Base-by-base conservation (phyloP, 768 basidiomycete species). In the Phylloporus rhodoxanthus region DNA sequence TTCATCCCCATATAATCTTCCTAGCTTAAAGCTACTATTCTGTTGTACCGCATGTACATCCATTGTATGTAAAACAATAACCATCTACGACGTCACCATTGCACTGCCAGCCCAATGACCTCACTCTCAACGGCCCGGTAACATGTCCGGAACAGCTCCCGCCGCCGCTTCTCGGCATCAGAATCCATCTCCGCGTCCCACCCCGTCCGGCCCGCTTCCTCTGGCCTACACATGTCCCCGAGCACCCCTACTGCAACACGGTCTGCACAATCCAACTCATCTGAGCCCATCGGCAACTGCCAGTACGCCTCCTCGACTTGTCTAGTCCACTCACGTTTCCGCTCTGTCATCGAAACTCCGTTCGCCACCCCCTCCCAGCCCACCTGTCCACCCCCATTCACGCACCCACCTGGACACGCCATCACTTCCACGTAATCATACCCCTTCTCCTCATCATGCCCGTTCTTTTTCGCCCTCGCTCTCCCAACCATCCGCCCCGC, bases 391-490 rank as follows among this genome's bases (percentile, higher is more conserved):
- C 95, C 96, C 8, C 96, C 96, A 64, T 97, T 97, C 36, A 96
- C 91, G 66, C 96, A 98, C 15, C 96, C 96, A 0, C 87, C 84
- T 0, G 96, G 96, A 72, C 96, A 99, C 29, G 96, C 96, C 96
- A 99, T 98, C 54, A 99, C 92, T 63, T 96, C 93, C 34, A 95
- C 84, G 66, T 92, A 96, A 70, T 95, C 91, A 64, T 91, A 91
- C 37, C 75, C 72, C 45, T 67, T 70, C 45, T 76, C 75, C 39
- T 58, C 63, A 45, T 67, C 68, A 33, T 39, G 61, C 13, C 60
- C 66, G 53, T 60, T 68, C 47, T 63, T 73, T 65, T 60, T 69
- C 56, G 47, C 60, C 63, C 60, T 63, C 45, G 34, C 57, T 55
- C 60, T 55, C 50, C 61, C 70, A 55, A 38, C 60, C 57, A 54